Evolutionary conservation across 1,284 basidiomycete genomes (phyloP), one percentile per base, ranked within the genome.

Genomic region (Salmacisia buchloeana): DNA sequence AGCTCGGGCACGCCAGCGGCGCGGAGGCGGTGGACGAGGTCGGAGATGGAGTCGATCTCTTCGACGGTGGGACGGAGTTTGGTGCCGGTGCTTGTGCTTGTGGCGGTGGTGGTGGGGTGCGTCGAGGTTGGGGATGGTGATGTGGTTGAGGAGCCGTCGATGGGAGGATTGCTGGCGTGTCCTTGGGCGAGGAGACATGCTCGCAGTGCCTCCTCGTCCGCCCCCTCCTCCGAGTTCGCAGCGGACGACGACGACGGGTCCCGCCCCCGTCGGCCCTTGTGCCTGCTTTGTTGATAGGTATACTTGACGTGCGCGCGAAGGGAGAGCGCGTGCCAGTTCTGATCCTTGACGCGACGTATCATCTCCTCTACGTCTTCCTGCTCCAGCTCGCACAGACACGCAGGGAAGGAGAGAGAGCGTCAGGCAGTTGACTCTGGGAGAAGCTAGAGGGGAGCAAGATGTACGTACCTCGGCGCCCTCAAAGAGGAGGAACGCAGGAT

Each of bases 241-340:
- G 35, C 7, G 35, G 35, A 38, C 9, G 35, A 38, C 9, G 35
- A 38, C 9, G 35, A 38, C 7, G 9, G 7, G 9, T 38, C 18
- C 36, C 9, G 36, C 18, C 36, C 10, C 9, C 36, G 36, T 18
- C 36, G 36, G 10, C 9, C 10, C 9, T 10, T 38, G 10, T 25
- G 46, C 5, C 23, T 21, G 29, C 25, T 25, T 21, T 25, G 46
- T 27, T n/a, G n/a, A 18, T 52, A 52, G n/a, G 46, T 52, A 27
- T 52, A 52, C 9, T 25, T 15, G 46, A 52, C 46, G 18, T 25
- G 25, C 5, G 46, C 46, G 21, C 46, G 46, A 13, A 52, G 29
- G 23, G 46, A 52, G 29, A 52, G 46, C 23, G 46, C 46, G 46
- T 52, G 46, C 46, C 46, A 52, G 46, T 52, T 52, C 46, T 52